Evolutionary conservation across 225 moss, liverwort and hornwort genomes (phyloP).

Genomic region (Lunularia cruciata): DNA sequence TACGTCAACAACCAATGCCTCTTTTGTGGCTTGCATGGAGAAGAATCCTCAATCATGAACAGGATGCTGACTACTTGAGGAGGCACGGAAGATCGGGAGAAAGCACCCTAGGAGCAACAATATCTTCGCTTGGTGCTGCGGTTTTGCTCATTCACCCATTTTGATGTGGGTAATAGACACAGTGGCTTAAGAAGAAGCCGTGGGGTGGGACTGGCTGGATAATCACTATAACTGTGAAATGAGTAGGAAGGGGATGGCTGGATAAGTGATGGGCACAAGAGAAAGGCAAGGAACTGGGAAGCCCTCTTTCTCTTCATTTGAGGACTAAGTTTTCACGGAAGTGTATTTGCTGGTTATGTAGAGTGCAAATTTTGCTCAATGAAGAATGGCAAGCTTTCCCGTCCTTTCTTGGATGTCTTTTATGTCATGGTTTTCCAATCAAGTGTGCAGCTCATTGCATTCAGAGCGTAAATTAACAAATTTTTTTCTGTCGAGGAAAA

Average conservation of each 20-base stretch:
- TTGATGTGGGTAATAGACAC: conserved; percentile 33
- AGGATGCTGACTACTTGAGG: conserved; percentile 26
- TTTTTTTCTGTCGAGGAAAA: neutral
- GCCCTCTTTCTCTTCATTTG: conserved; percentile 20
- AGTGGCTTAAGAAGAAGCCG: conserved; percentile 17
- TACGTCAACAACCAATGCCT: conserved; percentile 36
- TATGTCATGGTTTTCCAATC: conserved; percentile 10
- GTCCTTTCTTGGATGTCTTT: conserved; percentile 3
- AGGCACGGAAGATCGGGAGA: conserved; percentile 30
- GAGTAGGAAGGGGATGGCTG: conserved; percentile 26
- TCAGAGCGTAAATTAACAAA: neutral
- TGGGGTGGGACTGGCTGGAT: conserved; percentile 24
- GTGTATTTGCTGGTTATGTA: conserved; percentile 30
- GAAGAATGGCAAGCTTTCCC: conserved; percentile 25
- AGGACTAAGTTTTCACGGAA: conserved; percentile 19
- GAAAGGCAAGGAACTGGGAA: conserved; percentile 32
- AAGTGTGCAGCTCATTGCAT: conserved; percentile 26
- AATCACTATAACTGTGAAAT: conserved; percentile 22
- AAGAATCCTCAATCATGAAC: conserved; percentile 29
- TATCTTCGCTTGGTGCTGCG: conserved; percentile 20
- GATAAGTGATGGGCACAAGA: conserved; percentile 25
- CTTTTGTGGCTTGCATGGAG: conserved; percentile 38
- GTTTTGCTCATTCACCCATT: conserved; percentile 33
- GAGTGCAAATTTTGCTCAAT: conserved; percentile 21
- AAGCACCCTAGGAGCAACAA: conserved; percentile 22